These are phyloP conservation scores for Barnettozyma californica DNA, from an alignment of 805 yeast species.

Conservation along the genomic window DNA sequence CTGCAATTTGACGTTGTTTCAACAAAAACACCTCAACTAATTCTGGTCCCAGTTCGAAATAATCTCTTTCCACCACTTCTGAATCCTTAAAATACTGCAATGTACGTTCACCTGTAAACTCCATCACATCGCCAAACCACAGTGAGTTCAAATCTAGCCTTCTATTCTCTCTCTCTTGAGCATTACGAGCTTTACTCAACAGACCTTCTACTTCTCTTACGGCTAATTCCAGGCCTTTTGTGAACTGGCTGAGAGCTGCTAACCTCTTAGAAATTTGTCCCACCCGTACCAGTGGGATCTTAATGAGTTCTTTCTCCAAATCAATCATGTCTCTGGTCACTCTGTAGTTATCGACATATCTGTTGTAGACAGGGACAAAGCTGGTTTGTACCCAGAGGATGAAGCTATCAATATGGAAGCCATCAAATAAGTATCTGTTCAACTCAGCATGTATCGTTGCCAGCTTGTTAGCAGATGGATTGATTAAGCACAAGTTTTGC, in stretches of 20 bases:
- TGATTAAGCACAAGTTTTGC: constrained; percentile 3
- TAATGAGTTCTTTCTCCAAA: constrained; percentile 7
- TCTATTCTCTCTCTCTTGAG: constrained; percentile 18
- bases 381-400: constrained; percentile 5
- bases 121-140: constrained; percentile 15
- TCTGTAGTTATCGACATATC: constrained; percentile 7
- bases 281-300: constrained; percentile 10
- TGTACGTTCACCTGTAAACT: constrained; percentile 8
- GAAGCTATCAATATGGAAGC: constrained; percentile 3
- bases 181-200: constrained; percentile 16
- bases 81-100: constrained; percentile 15
- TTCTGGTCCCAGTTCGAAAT: constrained; percentile 17
- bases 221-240: neutral
- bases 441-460: constrained; percentile 7
- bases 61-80: constrained; percentile 22
- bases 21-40: constrained; percentile 20
- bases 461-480: neutral
- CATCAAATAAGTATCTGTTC: constrained; percentile 1
- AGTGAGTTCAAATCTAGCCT: constrained; percentile 17
- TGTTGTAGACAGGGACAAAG: constrained; percentile 4
- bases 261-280: constrained; percentile 5
- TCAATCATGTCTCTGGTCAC: constrained; percentile 9
- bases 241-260: neutral
- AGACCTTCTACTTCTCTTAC: neutral
- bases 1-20: constrained; percentile 16